Evolutionary conservation across 257 asterid genomes (phyloP), one percentile per base, ranked within the genome.

Genomic region (Coffea eugenioides): DNA sequence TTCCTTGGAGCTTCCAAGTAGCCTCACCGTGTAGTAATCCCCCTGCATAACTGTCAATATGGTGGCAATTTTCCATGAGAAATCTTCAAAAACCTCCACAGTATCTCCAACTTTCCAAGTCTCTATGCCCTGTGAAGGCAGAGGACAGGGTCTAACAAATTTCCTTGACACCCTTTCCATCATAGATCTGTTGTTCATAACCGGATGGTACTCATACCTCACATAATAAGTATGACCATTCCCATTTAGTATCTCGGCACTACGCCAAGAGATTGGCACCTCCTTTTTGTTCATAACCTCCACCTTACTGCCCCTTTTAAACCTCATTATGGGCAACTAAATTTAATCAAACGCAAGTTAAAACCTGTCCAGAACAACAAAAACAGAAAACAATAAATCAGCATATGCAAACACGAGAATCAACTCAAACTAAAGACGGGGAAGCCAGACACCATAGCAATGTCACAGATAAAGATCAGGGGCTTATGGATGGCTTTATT

Each of bases 31-130:
- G 82, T 83, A 94, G 51, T 59, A 79, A 59, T 89, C 87, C 72
- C 86, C 82, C 7, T 72, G 83, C 54, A 87, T 57, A 75, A 79
- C 83, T 84, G 82, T 86, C 91, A 89, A 74, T 78, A 94, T 80
- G 77, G 85, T 61, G 73, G 97, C 93, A 73, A 85, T 61, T 86
- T 84, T 94, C 97, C 98, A 94, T 27, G 94, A 82, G 83, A 45
- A 76, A 31, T 83, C 88, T 68, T 87, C 78, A 87, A 90, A 89
- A 73, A 92, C 91, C 89, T 94, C 97, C 71, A 94, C 95, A 39
- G 88, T 49, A 56, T 89, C 92, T 79, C 97, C 97, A 80, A 85
- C 86, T 61, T 70, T 43, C 75, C 79, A 90, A 82, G 75, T 74
- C 71, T 84, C 86, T 41, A 65, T 25, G 25, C 87, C 85, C 76